A percentile compares a stretch with the other conserved stretches of the same genome.
These are phyloP conservation scores for Rhodotorula sp. DNA, from an alignment of 1,284 basidiomycete species.

Conservation along the genomic window DNA sequence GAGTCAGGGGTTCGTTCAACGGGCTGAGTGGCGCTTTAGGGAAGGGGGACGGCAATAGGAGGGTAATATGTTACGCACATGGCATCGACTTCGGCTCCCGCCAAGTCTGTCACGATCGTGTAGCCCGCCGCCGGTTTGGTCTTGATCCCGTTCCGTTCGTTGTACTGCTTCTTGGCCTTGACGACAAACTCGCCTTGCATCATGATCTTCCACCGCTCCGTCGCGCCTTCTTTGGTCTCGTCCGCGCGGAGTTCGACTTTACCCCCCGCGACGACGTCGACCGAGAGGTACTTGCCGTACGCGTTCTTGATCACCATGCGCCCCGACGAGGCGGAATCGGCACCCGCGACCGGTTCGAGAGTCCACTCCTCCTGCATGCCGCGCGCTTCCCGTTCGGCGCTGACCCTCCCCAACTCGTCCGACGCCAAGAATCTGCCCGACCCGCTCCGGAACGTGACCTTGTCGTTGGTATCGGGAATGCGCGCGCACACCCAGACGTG, in stretches of 20 bases:
- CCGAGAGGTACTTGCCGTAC: conserved; percentile 74
- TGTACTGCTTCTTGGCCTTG: conserved; percentile 75
- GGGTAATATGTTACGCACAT: too few relatives aligned
- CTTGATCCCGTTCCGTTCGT: conserved; percentile 67
- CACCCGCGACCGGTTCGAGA: conserved; percentile 59
- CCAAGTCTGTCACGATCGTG: conserved; percentile 50
- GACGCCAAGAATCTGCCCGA: conserved; percentile 82
- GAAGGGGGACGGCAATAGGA: too few relatives aligned
- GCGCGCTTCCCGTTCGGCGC: conserved; percentile 71
- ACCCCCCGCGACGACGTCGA: conserved; percentile 81
- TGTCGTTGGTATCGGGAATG: conserved; percentile 67
- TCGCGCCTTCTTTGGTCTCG: conserved; percentile 70
- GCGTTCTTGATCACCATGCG: conserved; percentile 61
- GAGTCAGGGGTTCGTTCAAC: background rate
- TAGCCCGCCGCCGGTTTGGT: conserved; percentile 60
- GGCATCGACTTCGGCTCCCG: conserved; percentile 42
- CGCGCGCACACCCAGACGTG: conserved; percentile 83
- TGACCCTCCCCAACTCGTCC: conserved; percentile 74
- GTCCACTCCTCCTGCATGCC: conserved; percentile 86
- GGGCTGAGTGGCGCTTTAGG: background rate
- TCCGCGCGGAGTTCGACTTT: conserved; percentile 71
- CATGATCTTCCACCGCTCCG: conserved; percentile 78
- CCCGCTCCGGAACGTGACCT: conserved; percentile 76
- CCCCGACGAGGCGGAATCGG: conserved; percentile 50
- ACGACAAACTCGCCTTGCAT: conserved; percentile 78